Evolutionary conservation across 2,329 filamentous ascomycete genomes (phyloP), one percentile per base, ranked within the genome.

Genomic region (Xylaria sp.): DNA sequence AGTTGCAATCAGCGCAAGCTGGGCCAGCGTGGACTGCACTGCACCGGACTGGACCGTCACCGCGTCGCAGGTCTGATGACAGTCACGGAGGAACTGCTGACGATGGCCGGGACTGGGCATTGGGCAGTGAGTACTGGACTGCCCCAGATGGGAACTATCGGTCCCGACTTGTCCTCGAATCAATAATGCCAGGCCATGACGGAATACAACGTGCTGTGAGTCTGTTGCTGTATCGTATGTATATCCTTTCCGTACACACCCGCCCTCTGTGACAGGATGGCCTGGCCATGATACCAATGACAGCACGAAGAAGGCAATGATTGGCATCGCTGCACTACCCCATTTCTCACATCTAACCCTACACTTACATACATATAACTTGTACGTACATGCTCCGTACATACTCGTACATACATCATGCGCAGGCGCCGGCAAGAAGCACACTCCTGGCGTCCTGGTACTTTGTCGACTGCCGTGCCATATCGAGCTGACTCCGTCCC

Each of bases 191-290:
- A 23, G 30, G 52, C 23, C 23, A 2, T 4, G 4, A 30, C 23
- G 23, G 23, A 30, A 30, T 30, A 30, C 23, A 30, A 30, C 23
- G 23, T 30, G 23, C 23, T 30, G 23, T 30, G 23, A 30, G 23
- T 30, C 23, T 30, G 23, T 30, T 19, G 19, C 49, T 46, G 44
- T n/a, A 16, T 16, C 16, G 16, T 16, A 16, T n/a, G n/a, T n/a
- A n/a, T n/a, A 46, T 46, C 37, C 37, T 13, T 42, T 46, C 42
- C 42, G 42, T 46, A n/a, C 37, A 42, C 19, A 48, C 52, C 10
- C 11, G 50, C 50, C 39, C 46, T 46, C 5, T 51, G 44, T 55
- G 52, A 60, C 55, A 49, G 58, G 52, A 53, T 50, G 52, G 54
- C 42, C 42, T 54, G 42, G 47, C 9, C 55, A 51, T 18, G 42